These are phyloP conservation scores for Emergomyces africanus DNA, from an alignment of 2,329 filamentous ascomycete species.

Conservation along the genomic window DNA sequence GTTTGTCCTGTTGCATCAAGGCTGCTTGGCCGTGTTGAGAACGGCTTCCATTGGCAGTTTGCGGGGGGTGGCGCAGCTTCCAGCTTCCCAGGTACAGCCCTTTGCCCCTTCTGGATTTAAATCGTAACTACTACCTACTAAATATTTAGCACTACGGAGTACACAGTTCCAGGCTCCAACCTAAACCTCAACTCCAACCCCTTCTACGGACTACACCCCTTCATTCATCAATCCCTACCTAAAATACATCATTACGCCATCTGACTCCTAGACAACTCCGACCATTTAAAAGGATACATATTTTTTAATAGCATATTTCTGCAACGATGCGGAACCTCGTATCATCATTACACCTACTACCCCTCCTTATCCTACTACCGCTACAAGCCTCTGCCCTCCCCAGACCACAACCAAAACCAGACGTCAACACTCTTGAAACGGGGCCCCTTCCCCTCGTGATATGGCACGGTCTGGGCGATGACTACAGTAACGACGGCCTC, in stretches of 20 bases:
- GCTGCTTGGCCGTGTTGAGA: no score
- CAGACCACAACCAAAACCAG: background rate
- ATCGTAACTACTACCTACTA: no score
- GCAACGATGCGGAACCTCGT: background rate
- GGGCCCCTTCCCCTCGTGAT: constrained; percentile 71
- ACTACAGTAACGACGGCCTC: constrained; percentile 64
- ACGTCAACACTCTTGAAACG: background rate
- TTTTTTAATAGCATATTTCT: background rate
- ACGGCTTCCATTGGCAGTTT: no score
- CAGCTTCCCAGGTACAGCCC: no score
- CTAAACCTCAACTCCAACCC: background rate
- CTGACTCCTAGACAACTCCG: background rate
- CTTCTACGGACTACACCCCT: background rate
- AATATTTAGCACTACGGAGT: no score
- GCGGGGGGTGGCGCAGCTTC: background rate
- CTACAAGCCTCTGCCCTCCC: background rate
- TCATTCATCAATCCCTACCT: background rate
- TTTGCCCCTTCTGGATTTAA: no score
- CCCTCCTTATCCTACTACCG: background rate
- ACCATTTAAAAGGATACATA: background rate
- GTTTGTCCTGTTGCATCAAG: background rate
- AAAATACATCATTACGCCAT: background rate
- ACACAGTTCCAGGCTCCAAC: background rate
- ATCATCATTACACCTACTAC: background rate
- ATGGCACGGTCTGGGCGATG: constrained; percentile 70